A percentile compares a stretch with the other conserved stretches of the same genome.
phyloP scores from a whole-genome alignment of 2,329 filamentous ascomycete genomes.

The Monosporascus sp. region DNA sequence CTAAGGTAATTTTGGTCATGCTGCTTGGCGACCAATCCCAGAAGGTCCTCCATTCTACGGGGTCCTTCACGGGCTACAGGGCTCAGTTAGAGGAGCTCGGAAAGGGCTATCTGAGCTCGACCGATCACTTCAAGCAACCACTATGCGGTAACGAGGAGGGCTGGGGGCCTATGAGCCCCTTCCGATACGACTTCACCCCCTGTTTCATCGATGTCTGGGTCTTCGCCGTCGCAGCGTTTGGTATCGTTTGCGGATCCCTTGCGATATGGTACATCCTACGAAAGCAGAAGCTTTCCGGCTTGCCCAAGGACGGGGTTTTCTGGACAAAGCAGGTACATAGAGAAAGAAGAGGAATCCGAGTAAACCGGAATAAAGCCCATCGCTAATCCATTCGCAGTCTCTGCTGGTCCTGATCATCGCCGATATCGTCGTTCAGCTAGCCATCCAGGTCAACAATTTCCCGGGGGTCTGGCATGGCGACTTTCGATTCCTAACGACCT shows the following conservation, averaged over 20 bases:
- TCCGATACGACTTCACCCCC: conserved; percentile 90
- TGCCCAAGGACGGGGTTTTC: conserved; percentile 86
- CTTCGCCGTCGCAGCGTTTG: conserved; percentile 69
- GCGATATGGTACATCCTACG: conserved; percentile 76
- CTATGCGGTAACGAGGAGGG: conserved; percentile 87
- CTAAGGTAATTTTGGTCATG: conserved; percentile 27
- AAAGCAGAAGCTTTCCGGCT: conserved; percentile 59
- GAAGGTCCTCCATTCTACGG: conserved; percentile 48
- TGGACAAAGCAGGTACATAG: conserved; percentile 77
- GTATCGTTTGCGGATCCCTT: conserved; percentile 68
- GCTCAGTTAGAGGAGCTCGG: conserved; percentile 43
- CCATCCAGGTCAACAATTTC: conserved; percentile 67
- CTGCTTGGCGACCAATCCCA: conserved; percentile 34
- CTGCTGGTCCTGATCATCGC: conserved; percentile 51
- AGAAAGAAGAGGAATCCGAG: not conserved
- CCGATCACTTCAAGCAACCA: conserved; percentile 52
- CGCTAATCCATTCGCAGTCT: conserved; percentile 11
- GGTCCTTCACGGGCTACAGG: conserved; percentile 57
- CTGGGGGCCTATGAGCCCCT: conserved; percentile 87
- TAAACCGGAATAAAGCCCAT: not conserved
- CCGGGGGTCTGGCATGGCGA: conserved; percentile 69
- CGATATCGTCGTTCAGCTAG: conserved; percentile 66
- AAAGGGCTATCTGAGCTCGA: conserved; percentile 55
- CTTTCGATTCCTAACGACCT: conserved; percentile 79
- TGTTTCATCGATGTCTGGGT: conserved; percentile 96